phyloP scores from a whole-genome alignment of 1,284 basidiomycete species.

The Naganishia cerealis region DNA sequence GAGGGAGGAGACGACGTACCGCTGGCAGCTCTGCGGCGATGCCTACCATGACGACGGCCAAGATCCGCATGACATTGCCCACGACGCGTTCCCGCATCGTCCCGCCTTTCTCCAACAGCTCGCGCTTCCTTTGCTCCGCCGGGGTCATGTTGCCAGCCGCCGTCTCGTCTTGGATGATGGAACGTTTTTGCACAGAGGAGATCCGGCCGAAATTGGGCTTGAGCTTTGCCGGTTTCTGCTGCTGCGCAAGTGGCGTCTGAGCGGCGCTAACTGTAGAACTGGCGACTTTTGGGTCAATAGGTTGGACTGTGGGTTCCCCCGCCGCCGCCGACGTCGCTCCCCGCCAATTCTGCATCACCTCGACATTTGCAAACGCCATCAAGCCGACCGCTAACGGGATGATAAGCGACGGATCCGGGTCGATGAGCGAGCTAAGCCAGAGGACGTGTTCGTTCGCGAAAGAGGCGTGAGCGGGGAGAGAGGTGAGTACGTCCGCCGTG shows the following conservation, averaged over 20 bases:
- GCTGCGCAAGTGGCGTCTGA: neutral
- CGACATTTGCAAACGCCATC: conserved; percentile 51
- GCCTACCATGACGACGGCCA: conserved; percentile 52
- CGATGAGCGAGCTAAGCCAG: conserved; percentile 51
- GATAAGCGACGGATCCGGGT: conserved; percentile 46
- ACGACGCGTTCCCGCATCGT: conserved; percentile 40
- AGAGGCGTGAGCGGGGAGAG: conserved; percentile 4
- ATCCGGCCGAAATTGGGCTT: conserved; percentile 30
- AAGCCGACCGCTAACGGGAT: conserved; percentile 51
- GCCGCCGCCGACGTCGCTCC: neutral
- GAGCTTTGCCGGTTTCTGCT: conserved; percentile 17
- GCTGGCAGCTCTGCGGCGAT: conserved; percentile 51
- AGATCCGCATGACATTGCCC: conserved; percentile 48
- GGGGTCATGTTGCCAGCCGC: conserved; percentile 28
- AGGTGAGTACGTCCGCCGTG: neutral
- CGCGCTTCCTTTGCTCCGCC: conserved; percentile 7
- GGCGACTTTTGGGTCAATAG: neutral
- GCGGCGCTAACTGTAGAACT: neutral
- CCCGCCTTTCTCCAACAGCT: neutral
- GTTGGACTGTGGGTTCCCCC: neutral
- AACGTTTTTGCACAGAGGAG: conserved; percentile 3
- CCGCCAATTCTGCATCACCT: conserved; percentile 39
- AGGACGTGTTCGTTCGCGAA: conserved; percentile 45
- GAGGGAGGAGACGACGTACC: conserved; percentile 40
- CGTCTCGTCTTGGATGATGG: conserved; percentile 24